A percentile compares a stretch with the other conserved stretches of the same genome.
Conservation (phyloP, 805 yeast genomes). For the Diddensiella transvaalensis region DNA sequence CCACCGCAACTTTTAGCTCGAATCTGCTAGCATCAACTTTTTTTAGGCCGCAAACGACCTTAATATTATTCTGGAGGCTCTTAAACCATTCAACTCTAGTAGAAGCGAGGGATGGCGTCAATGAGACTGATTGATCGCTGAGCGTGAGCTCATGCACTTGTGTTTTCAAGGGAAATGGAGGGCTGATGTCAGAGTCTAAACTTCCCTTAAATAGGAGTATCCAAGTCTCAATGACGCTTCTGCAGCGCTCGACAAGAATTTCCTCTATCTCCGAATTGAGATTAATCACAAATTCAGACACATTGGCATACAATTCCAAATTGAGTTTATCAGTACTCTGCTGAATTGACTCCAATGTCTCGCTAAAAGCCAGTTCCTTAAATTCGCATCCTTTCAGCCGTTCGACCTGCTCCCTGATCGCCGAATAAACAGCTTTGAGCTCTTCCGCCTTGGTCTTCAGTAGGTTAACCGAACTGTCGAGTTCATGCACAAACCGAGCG, state of each 20-base stretch:
- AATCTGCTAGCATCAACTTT: slow-evolving; percentile 19
- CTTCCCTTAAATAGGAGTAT: slow-evolving; percentile 13
- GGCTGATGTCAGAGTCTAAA: slow-evolving; percentile 1
- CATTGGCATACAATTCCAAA: slow-evolving; percentile 38
- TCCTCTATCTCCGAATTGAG: slow-evolving; percentile 36
- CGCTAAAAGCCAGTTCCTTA: slow-evolving; percentile 18
- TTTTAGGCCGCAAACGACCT: slow-evolving; percentile 13
- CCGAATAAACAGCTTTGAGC: slow-evolving; percentile 31
- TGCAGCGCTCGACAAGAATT: slow-evolving; percentile 32
- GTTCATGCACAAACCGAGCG: slow-evolving; percentile 30
- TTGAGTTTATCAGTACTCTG: slow-evolving; percentile 34
- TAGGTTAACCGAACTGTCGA: slow-evolving; percentile 34
- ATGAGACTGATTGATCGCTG: slow-evolving; percentile 27
- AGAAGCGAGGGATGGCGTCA: slow-evolving; percentile 29
- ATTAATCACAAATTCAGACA: slow-evolving; percentile 31
- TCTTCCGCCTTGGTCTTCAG: slow-evolving; percentile 34
- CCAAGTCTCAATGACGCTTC: slow-evolving; percentile 25
- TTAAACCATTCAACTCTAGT: slow-evolving; percentile 23
- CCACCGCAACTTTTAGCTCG: slow-evolving; percentile 6
- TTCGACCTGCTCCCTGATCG: slow-evolving; percentile 26
- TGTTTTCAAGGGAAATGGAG: slow-evolving; percentile 12
- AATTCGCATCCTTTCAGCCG: slow-evolving; percentile 32
- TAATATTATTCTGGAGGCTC: slow-evolving; percentile 20
- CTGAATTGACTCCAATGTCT: slow-evolving; percentile 35
- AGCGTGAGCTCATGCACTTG: slow-evolving; percentile 27